A percentile compares a stretch with the other conserved stretches of the same genome.
Conservation (phyloP, 345 rosid genomes). For the Populus simonii region DNA sequence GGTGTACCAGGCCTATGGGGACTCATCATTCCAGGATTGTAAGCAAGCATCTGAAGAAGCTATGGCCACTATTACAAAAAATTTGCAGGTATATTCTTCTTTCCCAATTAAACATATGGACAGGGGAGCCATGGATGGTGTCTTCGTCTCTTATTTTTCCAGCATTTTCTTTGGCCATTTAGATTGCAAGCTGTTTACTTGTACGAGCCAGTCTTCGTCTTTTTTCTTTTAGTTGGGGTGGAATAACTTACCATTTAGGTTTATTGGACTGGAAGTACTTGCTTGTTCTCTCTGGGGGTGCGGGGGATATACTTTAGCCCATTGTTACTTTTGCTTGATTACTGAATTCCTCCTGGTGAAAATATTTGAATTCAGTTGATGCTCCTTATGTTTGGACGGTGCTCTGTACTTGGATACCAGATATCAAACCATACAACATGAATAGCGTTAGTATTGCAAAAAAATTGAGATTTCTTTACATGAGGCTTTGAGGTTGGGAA, state of each 20-base stretch:
- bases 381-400: not conserved
- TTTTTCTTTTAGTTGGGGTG: not conserved
- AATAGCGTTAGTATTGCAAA: not conserved
- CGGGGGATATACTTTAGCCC: not conserved
- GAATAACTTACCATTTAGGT: not conserved
- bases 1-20: constrained; percentile 75
- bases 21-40: constrained; percentile 94
- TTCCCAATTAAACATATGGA: constrained; percentile 10
- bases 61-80: constrained; percentile 58
- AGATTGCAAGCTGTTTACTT: not conserved
- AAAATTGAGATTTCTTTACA: not conserved
- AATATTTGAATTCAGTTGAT: not conserved
- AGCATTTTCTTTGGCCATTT: not conserved
- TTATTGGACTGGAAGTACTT: not conserved
- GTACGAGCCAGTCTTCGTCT: not conserved
- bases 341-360: not conserved
- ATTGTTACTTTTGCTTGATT: not conserved
- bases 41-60: constrained; percentile 97
- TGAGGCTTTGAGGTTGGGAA: not conserved
- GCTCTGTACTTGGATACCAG: not conserved
- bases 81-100: constrained; percentile 60
- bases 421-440: not conserved
- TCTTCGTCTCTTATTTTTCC: not conserved
- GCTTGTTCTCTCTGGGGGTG: not conserved
- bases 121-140: not conserved